Conservation (phyloP, 371 early-diverging fungal genomes). For the Entomophthora muscae region DNA sequence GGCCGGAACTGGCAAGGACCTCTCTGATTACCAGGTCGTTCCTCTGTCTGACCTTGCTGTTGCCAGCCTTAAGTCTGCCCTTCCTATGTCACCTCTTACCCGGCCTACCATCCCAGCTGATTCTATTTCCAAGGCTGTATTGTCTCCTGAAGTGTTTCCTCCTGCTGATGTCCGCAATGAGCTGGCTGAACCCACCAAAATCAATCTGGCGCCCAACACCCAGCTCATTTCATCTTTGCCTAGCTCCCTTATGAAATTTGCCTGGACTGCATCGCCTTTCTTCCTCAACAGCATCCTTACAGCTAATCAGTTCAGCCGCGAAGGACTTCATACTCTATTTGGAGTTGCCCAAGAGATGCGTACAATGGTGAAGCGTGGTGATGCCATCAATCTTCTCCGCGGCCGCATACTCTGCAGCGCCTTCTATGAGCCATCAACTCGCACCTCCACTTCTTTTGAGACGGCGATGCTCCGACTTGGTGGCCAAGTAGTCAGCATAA, state of each 20-base stretch:
- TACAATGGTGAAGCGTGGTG: slow-evolving; percentile 73
- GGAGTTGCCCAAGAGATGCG: slow-evolving; percentile 96
- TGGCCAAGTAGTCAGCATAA: slow-evolving; percentile 72
- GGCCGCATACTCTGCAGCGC: slow-evolving; percentile 86
- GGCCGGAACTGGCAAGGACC: slow-evolving; percentile 5
- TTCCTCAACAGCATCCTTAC: slow-evolving; percentile 77
- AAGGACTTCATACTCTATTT: slow-evolving; percentile 83
- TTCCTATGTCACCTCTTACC: neutral
- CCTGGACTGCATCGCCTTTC: slow-evolving; percentile 61
- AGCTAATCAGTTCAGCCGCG: slow-evolving; percentile 74
- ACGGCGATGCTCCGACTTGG: slow-evolving; percentile 90
- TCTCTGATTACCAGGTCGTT: slow-evolving; percentile 14
- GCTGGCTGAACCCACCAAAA: neutral
- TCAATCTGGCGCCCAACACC: neutral
- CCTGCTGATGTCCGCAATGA: slow-evolving; percentile 9
- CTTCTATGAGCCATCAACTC: slow-evolving; percentile 93
- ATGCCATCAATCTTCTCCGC: slow-evolving; percentile 57
- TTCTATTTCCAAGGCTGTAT: slow-evolving; percentile 5
- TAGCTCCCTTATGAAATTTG: slow-evolving; percentile 40
- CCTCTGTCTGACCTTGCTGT: neutral
- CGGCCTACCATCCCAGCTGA: too few relatives aligned
- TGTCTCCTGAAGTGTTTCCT: slow-evolving; percentile 12
- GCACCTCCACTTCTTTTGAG: slow-evolving; percentile 84
- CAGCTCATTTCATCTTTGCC: slow-evolving; percentile 23
- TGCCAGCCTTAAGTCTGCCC: neutral